Evolutionary conservation across 2,329 filamentous ascomycete genomes (phyloP).

Genomic region (Calycina herbarum): DNA sequence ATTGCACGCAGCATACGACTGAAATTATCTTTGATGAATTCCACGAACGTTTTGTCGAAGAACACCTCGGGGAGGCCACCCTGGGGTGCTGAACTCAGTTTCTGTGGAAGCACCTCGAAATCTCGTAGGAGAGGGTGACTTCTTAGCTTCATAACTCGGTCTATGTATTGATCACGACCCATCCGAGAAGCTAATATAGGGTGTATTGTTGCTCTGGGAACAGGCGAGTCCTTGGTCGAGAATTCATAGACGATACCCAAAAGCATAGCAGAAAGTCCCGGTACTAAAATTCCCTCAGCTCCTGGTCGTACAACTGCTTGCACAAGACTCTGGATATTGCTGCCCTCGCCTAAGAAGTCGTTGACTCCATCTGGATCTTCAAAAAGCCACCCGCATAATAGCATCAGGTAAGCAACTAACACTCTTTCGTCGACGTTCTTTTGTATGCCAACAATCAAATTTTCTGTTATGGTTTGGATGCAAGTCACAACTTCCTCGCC

Average conservation of each 20-base stretch:
- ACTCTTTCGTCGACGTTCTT: conserved; percentile 76
- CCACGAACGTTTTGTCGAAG: conserved; percentile 83
- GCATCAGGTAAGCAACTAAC: conserved; percentile 82
- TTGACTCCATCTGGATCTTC: conserved; percentile 90
- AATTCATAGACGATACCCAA: conserved; percentile 94
- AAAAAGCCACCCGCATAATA: conserved; percentile 86
- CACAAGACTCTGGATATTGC: conserved; percentile 83
- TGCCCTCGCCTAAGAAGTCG: conserved; percentile 88
- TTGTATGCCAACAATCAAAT: conserved; percentile 78
- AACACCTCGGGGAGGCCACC: conserved; percentile 73
- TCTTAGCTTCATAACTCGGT: conserved; percentile 75
- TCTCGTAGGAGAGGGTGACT: conserved; percentile 79
- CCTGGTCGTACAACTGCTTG: conserved; percentile 64
- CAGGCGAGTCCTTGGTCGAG: conserved; percentile 93
- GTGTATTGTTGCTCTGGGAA: conserved; percentile 78
- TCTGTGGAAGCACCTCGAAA: conserved; percentile 82
- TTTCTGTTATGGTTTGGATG: conserved; percentile 83
- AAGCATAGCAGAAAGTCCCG: conserved; percentile 80
- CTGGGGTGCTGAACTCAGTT: conserved; percentile 51
- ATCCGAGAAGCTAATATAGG: conserved; percentile 74
- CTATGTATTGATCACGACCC: conserved; percentile 83
- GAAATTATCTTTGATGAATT: conserved; percentile 96
- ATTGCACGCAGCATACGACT: conserved; percentile 80
- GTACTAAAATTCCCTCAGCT: conserved; percentile 65
- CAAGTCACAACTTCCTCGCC: conserved; percentile 95